Evolutionary conservation across 2,329 filamentous ascomycete genomes (phyloP).

Genomic region (Mariannaea sp.): DNA sequence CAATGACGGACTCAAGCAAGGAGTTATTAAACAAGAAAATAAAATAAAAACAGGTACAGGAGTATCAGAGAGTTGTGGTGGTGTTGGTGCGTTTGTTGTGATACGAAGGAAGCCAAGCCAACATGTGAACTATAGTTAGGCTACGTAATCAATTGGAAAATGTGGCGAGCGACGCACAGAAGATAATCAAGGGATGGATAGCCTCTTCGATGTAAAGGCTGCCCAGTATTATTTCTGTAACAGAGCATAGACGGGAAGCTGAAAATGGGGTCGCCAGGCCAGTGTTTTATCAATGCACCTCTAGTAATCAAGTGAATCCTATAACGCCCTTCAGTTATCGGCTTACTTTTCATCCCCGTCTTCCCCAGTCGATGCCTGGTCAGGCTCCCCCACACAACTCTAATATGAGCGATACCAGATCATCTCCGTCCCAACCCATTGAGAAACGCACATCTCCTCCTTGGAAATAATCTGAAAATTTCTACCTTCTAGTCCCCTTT

Average conservation of each 20-base stretch:
- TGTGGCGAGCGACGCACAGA: neutral
- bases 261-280: neutral
- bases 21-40: too few species aligned
- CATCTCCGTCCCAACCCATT: too few species aligned
- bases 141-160: neutral
- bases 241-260: neutral
- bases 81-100: neutral
- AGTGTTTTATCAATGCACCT: too few species aligned
- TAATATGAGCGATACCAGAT: too few species aligned
- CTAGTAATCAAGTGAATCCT: too few species aligned
- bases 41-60: too few species aligned
- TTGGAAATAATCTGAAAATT: neutral
- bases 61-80: too few species aligned
- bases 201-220: neutral
- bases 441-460: neutral
- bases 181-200: neutral
- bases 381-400: neutral
- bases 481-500: conserved; percentile 9
- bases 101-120: neutral
- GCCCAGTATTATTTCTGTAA: neutral
- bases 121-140: too few species aligned
- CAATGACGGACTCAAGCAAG: neutral
- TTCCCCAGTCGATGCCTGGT: conserved; percentile 9
- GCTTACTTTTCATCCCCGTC: too few species aligned
- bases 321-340: too few species aligned